Percentiles rank a stretch among this genome's conserved stretches.
Evolutionary conservation across 768 basidiomycete species (phyloP).

Genomic region (Xanthoconium stramineum): DNA sequence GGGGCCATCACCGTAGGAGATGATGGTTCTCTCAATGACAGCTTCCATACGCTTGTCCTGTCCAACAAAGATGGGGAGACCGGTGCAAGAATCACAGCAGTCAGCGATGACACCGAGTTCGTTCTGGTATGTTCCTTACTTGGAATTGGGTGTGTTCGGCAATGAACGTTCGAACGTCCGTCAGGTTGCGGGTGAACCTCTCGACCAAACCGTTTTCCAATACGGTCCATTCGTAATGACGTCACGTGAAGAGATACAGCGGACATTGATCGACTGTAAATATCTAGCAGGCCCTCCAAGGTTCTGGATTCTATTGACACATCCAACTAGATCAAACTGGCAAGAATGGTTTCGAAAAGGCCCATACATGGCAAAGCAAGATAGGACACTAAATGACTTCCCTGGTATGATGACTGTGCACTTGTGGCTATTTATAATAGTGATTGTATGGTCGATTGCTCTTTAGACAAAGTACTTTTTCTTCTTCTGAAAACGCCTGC

Average conservation of each 20-base stretch:
- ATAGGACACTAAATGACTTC: constrained; percentile 45
- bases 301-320: constrained; percentile 2
- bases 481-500: not conserved
- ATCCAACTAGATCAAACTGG: constrained; percentile 58
- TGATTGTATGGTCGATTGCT: not conserved
- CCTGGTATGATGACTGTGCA: not conserved
- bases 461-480: not conserved
- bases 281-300: not conserved
- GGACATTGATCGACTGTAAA: constrained; percentile 80
- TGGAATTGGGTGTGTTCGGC: not conserved
- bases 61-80: constrained; percentile 55
- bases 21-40: constrained; percentile 42
- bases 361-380: constrained; percentile 80
- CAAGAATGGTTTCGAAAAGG: constrained; percentile 88
- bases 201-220: constrained; percentile 86
- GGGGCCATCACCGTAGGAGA: constrained; percentile 65
- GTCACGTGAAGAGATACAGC: constrained; percentile 70
- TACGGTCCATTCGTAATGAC: constrained; percentile 91
- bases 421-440: not conserved
- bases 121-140: constrained; percentile 52
- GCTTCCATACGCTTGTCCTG: constrained; percentile 83
- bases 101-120: constrained; percentile 64
- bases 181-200: constrained; percentile 81
- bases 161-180: constrained; percentile 7
- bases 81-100: constrained; percentile 65